phyloP scores from a whole-genome alignment of 176 grass and related monocot species.

The Panicum miliaceum region DNA sequence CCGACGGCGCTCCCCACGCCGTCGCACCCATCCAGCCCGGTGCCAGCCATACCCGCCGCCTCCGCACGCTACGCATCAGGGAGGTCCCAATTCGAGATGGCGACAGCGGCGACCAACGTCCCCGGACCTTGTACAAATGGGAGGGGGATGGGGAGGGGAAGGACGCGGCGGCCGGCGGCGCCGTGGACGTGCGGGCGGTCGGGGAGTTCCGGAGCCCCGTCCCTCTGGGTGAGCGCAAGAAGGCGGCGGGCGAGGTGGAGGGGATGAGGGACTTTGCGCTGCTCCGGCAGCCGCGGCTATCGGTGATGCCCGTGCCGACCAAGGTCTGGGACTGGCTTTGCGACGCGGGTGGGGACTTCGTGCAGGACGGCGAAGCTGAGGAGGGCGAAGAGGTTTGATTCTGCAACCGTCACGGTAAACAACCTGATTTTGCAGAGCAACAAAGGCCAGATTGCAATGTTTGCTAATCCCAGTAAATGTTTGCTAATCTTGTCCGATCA shows the following conservation, averaged over 20 bases:
- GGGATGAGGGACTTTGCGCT: slow-evolving; percentile 74
- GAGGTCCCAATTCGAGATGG: too few species aligned
- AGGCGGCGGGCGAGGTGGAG: slow-evolving; percentile 57
- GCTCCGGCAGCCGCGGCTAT: slow-evolving; percentile 74
- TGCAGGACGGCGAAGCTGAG: slow-evolving; percentile 34
- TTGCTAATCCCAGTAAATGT: background rate
- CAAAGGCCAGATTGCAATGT: background rate
- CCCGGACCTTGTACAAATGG: slow-evolving; percentile 68
- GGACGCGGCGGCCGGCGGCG: slow-evolving; percentile 42
- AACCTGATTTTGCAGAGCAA: background rate
- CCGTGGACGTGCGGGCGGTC: slow-evolving; percentile 72
- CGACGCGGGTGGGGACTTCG: slow-evolving; percentile 69
- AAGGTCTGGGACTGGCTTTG: slow-evolving; percentile 74
- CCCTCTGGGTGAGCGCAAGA: slow-evolving; percentile 67
- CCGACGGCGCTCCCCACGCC: too few species aligned
- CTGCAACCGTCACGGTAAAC: slow-evolving; percentile 19
- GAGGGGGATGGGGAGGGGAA: background rate
- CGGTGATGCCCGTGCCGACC: slow-evolving; percentile 72
- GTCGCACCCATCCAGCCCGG: too few species aligned
- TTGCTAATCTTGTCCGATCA: background rate
- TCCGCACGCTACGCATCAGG: too few species aligned
- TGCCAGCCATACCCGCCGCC: too few species aligned
- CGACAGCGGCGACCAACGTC: too few species aligned
- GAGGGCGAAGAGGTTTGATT: slow-evolving; percentile 41
- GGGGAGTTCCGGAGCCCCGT: slow-evolving; percentile 59